Percentiles rank a stretch among this genome's conserved stretches.
Evolutionary conservation across 2,329 filamentous ascomycete genomes (phyloP).

Genomic region (Colletotrichum sp.): DNA sequence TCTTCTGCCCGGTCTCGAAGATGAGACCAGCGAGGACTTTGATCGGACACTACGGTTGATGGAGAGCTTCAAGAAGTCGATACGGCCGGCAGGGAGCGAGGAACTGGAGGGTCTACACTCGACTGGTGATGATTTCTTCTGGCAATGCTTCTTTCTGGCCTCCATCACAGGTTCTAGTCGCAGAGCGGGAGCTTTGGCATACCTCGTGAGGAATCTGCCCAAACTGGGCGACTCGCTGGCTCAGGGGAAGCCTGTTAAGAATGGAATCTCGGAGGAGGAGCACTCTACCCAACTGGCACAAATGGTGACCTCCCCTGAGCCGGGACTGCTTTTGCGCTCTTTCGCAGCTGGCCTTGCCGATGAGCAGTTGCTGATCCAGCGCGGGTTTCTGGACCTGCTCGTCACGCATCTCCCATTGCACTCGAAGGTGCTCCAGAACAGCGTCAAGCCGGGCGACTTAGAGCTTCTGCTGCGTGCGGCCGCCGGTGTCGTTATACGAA

Average conservation of each 20-base stretch:
- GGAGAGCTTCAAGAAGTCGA: constrained; percentile 75
- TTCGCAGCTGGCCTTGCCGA: constrained; percentile 91
- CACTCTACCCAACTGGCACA: constrained; percentile 62
- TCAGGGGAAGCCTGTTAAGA: constrained; percentile 31
- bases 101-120: constrained; percentile 57
- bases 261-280: constrained; percentile 37
- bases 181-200: constrained; percentile 86
- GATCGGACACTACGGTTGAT: constrained; percentile 83
- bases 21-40: constrained; percentile 97
- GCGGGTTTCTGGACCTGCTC: constrained; percentile 90
- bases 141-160: constrained; percentile 96
- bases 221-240: constrained; percentile 59
- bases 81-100: constrained; percentile 60
- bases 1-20: constrained; percentile 90
- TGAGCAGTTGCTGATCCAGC: constrained; percentile 87
- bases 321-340: constrained; percentile 86
- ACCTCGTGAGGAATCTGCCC: constrained; percentile 80
- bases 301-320: constrained; percentile 86
- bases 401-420: constrained; percentile 89
- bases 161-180: constrained; percentile 88
- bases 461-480: constrained; percentile 84
- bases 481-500: constrained; percentile 82
- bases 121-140: constrained; percentile 85
- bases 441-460: constrained; percentile 76
- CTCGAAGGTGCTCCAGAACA: constrained; percentile 78